A percentile compares a stretch with the other conserved stretches of the same genome.
phyloP scores from a whole-genome alignment of 2,329 filamentous ascomycete genomes.

The Colletotrichum nymphaeae region DNA sequence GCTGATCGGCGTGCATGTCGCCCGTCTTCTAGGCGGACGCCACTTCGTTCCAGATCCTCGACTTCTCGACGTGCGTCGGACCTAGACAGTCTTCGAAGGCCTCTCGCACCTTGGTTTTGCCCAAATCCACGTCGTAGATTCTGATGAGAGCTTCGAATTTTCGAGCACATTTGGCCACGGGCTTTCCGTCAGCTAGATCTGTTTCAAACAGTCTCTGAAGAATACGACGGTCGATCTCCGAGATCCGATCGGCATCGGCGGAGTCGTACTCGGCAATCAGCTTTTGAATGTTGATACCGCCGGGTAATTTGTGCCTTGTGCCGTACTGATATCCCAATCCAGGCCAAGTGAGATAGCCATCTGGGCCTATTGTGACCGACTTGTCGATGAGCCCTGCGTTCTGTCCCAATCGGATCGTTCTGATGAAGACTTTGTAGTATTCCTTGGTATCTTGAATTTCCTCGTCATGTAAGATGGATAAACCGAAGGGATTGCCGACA shows the following conservation, averaged over 20 bases:
- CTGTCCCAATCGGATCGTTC: neutral
- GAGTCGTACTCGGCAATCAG: neutral
- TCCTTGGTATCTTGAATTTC: too few species aligned
- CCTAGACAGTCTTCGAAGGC: neutral
- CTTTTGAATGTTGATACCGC: neutral
- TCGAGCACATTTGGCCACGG: neutral
- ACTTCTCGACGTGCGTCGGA: neutral
- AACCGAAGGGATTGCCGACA: neutral
- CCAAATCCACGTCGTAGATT: neutral
- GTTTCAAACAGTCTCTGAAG: neutral
- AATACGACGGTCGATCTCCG: neutral
- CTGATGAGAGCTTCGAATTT: neutral
- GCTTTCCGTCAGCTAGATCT: neutral
- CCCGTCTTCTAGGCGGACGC: neutral
- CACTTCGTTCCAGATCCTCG: neutral
- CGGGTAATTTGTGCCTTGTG: neutral
- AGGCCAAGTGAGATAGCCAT: neutral
- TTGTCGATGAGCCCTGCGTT: neutral
- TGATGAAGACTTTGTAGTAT: neutral
- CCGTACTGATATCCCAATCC: neutral
- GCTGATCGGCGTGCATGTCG: neutral
- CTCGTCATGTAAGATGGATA: neutral
- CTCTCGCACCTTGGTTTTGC: neutral
- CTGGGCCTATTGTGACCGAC: neutral
- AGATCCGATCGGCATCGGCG: neutral